Evolutionary conservation across 805 yeast species (phyloP), one percentile per base, ranked within the genome.

Genomic region (Candida dendrica): DNA sequence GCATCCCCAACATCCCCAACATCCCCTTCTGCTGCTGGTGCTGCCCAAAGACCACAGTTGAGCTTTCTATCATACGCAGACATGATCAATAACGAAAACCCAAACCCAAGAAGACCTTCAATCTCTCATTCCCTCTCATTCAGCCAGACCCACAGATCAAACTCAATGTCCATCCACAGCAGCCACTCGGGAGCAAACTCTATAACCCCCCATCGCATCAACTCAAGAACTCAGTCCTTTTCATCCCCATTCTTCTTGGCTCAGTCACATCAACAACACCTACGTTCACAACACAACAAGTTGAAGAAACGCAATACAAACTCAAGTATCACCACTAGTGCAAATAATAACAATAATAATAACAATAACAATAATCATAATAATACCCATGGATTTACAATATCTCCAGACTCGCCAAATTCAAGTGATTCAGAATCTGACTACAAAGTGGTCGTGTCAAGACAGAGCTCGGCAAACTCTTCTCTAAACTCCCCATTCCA

Each of bases 51-150:
- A 50, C 55, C 56, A 17, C 53, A 47, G 11, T 34, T 72, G 34
- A 64, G 68, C 32, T 85, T 85, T 57, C 82, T 78, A 55, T 81
- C 89, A 3, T 86, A 83, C 59, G 95, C 91, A 3, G 95, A 86
- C 52, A 74, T 86, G 75, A 72, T 84, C 46, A 75, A 69, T 48
- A 79, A 76, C 51, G 91, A 83, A 59, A 84, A 81, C 52, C 56
- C 65, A 38, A 55, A 56, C 40, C 70, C 77, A 41, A 74, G 84
- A 60, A 72, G 88, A 60, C 89, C 89, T 7, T 72, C 77, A 1
- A 59, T 73, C 11, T 56, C 72, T 1, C 68, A 71, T 36, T 63
- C 74, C 1, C 46, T 69, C 15, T 64, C 74, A 1, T 51, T 65
- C 30, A 49, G 63, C 4, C 52, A 27, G 58, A 46, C 51, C 47